Percentiles rank a stretch among this genome's conserved stretches.
phyloP scores from a whole-genome alignment of 2,329 filamentous ascomycete genomes.

The Xylaria sp. region DNA sequence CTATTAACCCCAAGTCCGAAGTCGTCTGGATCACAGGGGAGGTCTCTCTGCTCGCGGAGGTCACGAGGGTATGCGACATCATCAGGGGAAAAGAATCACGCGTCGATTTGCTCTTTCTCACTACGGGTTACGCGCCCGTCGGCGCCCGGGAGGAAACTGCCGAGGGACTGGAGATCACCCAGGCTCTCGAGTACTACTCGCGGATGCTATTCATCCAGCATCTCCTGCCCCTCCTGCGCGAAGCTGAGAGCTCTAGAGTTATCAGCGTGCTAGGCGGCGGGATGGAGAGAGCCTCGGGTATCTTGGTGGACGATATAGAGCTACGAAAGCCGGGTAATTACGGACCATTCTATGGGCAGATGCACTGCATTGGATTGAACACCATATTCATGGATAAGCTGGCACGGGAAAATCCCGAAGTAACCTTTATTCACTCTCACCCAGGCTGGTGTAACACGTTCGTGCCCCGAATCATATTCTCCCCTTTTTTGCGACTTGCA shows the following conservation, averaged over 20 bases:
- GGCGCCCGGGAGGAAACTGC: conserved; percentile 44
- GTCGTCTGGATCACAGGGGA: conserved; percentile 52
- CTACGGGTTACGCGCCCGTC: conserved; percentile 51
- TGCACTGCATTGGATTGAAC: conserved; percentile 42
- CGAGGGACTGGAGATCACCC: conserved; percentile 51
- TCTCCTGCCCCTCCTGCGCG: conserved; percentile 48
- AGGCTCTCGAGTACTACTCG: conserved; percentile 50
- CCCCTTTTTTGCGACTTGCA: too few species aligned
- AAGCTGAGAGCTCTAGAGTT: conserved; percentile 41
- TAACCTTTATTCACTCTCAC: conserved; percentile 36
- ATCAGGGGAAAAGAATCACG: conserved; percentile 47
- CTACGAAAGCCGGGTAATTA: conserved; percentile 44
- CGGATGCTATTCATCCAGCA: conserved; percentile 49
- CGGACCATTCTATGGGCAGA: conserved; percentile 38
- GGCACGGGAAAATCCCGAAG: conserved; percentile 13
- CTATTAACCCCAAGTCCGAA: conserved; percentile 47
- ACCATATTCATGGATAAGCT: conserved; percentile 31
- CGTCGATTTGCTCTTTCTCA: conserved; percentile 53
- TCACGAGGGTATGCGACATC: conserved; percentile 45
- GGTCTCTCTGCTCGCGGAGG: conserved; percentile 51
- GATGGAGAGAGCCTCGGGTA: conserved; percentile 32
- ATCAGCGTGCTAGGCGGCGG: conserved; percentile 45
- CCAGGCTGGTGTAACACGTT: conserved; percentile 46
- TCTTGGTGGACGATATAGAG: conserved; percentile 45
- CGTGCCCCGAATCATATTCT: too few species aligned